A percentile compares a stretch with the other conserved stretches of the same genome.
Evolutionary conservation across 371 early-diverging fungal species (phyloP).

Genomic region (Mucor sp.): DNA sequence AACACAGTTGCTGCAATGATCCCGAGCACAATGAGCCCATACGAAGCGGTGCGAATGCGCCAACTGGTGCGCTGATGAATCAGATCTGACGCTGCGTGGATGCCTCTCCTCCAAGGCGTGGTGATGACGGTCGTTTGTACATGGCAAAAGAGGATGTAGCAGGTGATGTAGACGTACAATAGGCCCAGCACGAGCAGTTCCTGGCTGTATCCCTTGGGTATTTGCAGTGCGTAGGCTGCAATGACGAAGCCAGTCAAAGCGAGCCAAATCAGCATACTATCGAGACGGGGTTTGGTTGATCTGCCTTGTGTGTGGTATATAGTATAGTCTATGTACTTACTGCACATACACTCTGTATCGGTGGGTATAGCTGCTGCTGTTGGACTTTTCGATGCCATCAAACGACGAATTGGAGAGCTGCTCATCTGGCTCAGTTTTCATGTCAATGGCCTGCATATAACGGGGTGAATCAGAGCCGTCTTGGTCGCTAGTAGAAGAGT

Average conservation of each 20-base stretch:
- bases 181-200: constrained; percentile 32
- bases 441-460: background rate
- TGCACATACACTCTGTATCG: background rate
- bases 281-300: too few relatives aligned
- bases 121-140: constrained; percentile 31
- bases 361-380: background rate
- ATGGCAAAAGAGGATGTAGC: constrained; percentile 36
- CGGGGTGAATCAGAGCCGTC: background rate
- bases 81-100: background rate
- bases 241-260: constrained; percentile 27
- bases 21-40: constrained; percentile 24
- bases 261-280: constrained; percentile 26
- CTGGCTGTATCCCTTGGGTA: constrained; percentile 37
- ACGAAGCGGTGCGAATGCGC: background rate
- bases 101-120: constrained; percentile 9
- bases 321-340: background rate
- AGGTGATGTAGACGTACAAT: constrained; percentile 25
- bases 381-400: background rate
- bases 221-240: constrained; percentile 28
- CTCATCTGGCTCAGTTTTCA: background rate
- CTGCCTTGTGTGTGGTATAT: background rate
- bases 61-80: background rate
- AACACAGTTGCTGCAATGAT: constrained; percentile 59
- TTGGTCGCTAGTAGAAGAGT: background rate
- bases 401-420: background rate